phyloP scores from a whole-genome alignment of 257 asterid genomes.

The Galeopsis tetrahit region DNA sequence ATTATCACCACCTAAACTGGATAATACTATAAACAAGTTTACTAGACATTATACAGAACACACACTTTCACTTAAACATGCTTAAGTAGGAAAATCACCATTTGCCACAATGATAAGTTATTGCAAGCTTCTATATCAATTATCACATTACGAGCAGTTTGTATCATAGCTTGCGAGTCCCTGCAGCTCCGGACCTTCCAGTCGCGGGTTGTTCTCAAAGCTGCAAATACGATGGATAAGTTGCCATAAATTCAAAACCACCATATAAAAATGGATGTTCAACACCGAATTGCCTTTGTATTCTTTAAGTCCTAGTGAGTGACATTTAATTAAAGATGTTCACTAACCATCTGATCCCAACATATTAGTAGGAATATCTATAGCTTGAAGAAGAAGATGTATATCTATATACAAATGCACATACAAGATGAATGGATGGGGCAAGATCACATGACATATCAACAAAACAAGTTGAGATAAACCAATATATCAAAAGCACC shows the following conservation, averaged over 20 bases:
- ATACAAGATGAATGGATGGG: neutral
- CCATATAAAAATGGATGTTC: neutral
- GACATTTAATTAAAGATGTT: neutral
- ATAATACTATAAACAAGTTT: constrained; percentile 35
- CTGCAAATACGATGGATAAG: constrained; percentile 41
- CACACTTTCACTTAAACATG: constrained; percentile 37
- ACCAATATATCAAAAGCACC: neutral
- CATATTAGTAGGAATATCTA: neutral
- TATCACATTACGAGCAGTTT: constrained; percentile 56
- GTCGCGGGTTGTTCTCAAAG: constrained; percentile 81
- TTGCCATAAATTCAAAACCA: constrained; percentile 25
- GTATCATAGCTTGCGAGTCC: constrained; percentile 91
- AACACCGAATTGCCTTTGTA: neutral
- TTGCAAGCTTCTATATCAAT: constrained; percentile 27
- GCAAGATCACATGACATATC: constrained; percentile 6
- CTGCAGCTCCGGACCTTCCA: constrained; percentile 90
- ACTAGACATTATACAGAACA: constrained; percentile 38
- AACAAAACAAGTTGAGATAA: constrained; percentile 16
- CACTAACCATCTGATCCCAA: constrained; percentile 12
- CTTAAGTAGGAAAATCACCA: constrained; percentile 32
- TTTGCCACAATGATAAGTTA: constrained; percentile 31
- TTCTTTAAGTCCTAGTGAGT: neutral
- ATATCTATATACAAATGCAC: neutral
- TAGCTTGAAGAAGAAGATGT: neutral
- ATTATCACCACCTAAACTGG: constrained; percentile 29